Evolutionary conservation across 805 yeast genomes (phyloP), one percentile per base, ranked within the genome.

Genomic region (Metschnikowia cubensis): DNA sequence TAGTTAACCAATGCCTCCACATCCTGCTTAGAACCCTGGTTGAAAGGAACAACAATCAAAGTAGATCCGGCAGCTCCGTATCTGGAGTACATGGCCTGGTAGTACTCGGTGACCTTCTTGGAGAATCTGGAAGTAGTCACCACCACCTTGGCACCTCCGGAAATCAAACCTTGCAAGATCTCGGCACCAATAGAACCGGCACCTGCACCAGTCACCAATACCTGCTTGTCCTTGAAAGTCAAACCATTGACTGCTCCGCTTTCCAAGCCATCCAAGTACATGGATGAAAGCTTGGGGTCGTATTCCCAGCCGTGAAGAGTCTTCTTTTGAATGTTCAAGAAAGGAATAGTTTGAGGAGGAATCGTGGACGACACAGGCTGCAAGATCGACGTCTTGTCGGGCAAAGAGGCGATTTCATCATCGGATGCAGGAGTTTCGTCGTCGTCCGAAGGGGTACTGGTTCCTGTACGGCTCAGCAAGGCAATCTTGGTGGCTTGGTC

Each of bases 131-230:
- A 90, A 47, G 99, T 94, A 43, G 99, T 94, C 50, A 92, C 96
- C 66, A 94, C 77, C 61, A 91, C 97, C 70, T 87, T 89, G 43
- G 99, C 98, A 78, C 99, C 99, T 74, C 99, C 99, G 65, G 92
- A 84, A 50, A 94, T 77, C 66, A 94, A 78, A 58, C 99, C 99
- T 75, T 89, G 95, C 67, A 94, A 79, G 59, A 94, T 82, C 72
- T 94, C 97, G 54, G 97, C 97, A 75, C 98, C 99, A 65, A 94
- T 94, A 46, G 99, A 94, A 49, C 98, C 99, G 44, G 89, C 91
- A 78, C 99, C 99, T 46, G 98, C 98, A 79, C 99, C 99, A 44
- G 99, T 94, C 58, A 94, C 78, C 63, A 94, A 81, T 47, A 91
- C 97, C 59, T 84, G 84, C 72, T 90, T 94, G 68, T 83, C 89